These are phyloP conservation scores for Verticillium zaregamsianum DNA, from an alignment of 2,329 filamentous ascomycete species.

Conservation along the genomic window DNA sequence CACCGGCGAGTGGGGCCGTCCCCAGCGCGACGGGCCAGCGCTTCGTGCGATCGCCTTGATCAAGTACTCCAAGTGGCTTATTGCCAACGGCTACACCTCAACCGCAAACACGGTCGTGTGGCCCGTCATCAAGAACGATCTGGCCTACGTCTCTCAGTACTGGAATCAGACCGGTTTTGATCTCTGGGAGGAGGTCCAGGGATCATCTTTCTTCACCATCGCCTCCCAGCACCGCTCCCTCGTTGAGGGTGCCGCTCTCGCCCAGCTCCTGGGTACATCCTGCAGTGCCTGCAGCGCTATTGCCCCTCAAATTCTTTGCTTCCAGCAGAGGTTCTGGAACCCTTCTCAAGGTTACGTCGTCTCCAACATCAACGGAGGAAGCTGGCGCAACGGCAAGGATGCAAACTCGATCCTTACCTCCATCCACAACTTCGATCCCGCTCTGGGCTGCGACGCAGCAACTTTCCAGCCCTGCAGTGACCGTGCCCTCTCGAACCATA, in stretches of 20 bases:
- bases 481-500: constrained; percentile 69
- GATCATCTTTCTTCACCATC: constrained; percentile 76
- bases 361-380: constrained; percentile 63
- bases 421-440: constrained; percentile 67
- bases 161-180: constrained; percentile 68
- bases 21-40: constrained; percentile 75
- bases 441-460: constrained; percentile 58
- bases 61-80: constrained; percentile 67
- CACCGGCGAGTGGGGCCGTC: constrained; percentile 67
- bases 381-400: constrained; percentile 64
- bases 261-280: constrained; percentile 55
- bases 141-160: constrained; percentile 70
- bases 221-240: constrained; percentile 66
- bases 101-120: constrained; percentile 57
- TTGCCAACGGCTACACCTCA: constrained; percentile 59
- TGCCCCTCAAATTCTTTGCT: constrained; percentile 69
- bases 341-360: constrained; percentile 54
- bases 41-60: constrained; percentile 71
- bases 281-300: constrained; percentile 59
- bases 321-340: constrained; percentile 71
- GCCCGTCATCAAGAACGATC: constrained; percentile 73
- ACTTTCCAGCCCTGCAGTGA: constrained; percentile 78
- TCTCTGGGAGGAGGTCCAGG: constrained; percentile 77
- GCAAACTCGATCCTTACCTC: constrained; percentile 64
- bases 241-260: constrained; percentile 63